Conservation (phyloP, 208 protist species). For the Leptomonas seymouri region DNA sequence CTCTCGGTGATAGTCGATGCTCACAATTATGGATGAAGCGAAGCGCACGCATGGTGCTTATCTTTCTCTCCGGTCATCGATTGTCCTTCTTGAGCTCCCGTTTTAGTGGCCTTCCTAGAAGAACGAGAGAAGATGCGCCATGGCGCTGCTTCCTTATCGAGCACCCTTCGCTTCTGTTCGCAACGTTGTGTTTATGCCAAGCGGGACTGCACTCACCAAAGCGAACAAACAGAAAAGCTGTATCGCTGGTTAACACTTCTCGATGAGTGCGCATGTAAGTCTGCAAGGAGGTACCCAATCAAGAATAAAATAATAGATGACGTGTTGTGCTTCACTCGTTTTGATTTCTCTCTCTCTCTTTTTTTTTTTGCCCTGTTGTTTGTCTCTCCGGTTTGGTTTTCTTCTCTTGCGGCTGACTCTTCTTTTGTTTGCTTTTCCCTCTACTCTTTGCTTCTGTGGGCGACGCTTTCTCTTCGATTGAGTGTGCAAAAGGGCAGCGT, state of each 20-base stretch:
- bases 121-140: too few species aligned
- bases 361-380: background rate
- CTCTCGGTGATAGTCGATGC: too few species aligned
- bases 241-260: background rate
- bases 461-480: background rate
- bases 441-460: too few species aligned
- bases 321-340: background rate
- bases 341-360: background rate
- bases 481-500: background rate
- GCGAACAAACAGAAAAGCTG: too few species aligned
- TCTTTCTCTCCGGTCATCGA: background rate
- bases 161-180: background rate
- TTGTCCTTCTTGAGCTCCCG: background rate
- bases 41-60: background rate
- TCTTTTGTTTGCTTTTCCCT: background rate
- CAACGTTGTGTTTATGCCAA: background rate
- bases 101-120: too few species aligned
- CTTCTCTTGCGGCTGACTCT: background rate
- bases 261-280: background rate
- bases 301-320: slow-evolving; percentile 6
- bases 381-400: slow-evolving; percentile 5
- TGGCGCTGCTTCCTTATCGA: too few species aligned
- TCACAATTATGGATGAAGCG: background rate
- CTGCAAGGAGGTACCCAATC: slow-evolving; percentile 9
- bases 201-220: too few species aligned